These are phyloP conservation scores for Zygoascus flipseniorum DNA, from an alignment of 805 yeast species.

Conservation along the genomic window DNA sequence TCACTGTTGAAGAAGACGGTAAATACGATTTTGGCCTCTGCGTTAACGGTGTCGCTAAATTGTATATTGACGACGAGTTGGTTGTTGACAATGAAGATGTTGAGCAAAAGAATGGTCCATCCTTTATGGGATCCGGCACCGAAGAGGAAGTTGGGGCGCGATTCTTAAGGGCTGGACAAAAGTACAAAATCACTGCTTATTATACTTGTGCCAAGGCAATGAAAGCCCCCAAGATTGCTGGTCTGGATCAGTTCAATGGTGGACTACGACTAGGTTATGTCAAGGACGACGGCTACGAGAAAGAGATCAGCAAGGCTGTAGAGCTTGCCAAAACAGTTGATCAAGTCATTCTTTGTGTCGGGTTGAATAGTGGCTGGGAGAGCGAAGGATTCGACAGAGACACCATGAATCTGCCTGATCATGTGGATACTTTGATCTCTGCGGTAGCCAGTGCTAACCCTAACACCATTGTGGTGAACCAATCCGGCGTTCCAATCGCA, in stretches of 20 bases:
- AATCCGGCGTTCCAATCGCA: slow-evolving; percentile 52
- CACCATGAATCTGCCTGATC: slow-evolving; percentile 42
- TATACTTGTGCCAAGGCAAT: slow-evolving; percentile 31
- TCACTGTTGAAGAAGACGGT: slow-evolving; percentile 39
- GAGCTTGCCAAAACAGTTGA: slow-evolving; percentile 33
- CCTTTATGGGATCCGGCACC: slow-evolving; percentile 49
- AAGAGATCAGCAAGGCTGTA: slow-evolving; percentile 28
- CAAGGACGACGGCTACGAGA: slow-evolving; percentile 22
- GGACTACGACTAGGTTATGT: slow-evolving; percentile 6
- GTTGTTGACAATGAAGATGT: slow-evolving; percentile 50
- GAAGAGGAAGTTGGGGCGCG: slow-evolving; percentile 37
- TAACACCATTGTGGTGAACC: slow-evolving; percentile 44
- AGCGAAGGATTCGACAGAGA: slow-evolving; percentile 49
- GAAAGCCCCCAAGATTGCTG: not conserved
- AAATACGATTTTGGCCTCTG: slow-evolving; percentile 44
- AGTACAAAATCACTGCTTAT: slow-evolving; percentile 39
- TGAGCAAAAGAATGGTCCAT: slow-evolving; percentile 39
- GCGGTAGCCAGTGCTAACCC: slow-evolving; percentile 40
- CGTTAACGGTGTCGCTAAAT: slow-evolving; percentile 45
- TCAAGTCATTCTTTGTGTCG: slow-evolving; percentile 42
- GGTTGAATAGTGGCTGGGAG: slow-evolving; percentile 48
- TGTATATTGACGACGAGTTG: slow-evolving; percentile 43
- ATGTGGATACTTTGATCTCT: slow-evolving; percentile 36
- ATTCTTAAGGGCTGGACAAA: slow-evolving; percentile 35
- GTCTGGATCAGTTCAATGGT: slow-evolving; percentile 4